Conservation (phyloP, 2,329 filamentous ascomycete genomes). For the Lecanicillium sp. region DNA sequence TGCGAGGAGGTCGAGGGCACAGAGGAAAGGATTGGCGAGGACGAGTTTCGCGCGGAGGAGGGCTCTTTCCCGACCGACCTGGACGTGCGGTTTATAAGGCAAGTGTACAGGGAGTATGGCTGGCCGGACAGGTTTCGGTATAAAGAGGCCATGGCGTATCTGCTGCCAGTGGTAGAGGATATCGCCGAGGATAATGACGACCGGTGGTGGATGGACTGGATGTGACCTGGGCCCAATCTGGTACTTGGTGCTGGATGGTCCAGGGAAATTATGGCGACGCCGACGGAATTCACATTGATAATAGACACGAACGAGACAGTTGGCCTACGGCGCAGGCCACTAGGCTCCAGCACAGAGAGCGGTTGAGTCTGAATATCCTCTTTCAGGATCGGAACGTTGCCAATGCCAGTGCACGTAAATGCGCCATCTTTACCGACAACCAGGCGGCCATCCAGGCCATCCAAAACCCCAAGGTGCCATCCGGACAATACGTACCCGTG, state of each 20-base stretch:
- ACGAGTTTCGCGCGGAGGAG: conserved; percentile 16
- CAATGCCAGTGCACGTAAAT: too few relatives aligned
- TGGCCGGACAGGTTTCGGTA: conserved; percentile 29
- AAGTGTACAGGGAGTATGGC: conserved; percentile 26
- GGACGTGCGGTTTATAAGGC: conserved; percentile 17
- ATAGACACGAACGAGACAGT: not conserved
- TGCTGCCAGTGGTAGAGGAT: conserved; percentile 1
- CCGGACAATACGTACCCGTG: not conserved
- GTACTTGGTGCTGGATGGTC: not conserved
- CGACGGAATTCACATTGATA: not conserved
- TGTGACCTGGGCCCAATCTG: conserved; percentile 6
- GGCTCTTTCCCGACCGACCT: conserved; percentile 14
- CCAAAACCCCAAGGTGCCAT: not conserved
- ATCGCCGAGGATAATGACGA: conserved; percentile 1
- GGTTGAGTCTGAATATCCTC: too few relatives aligned
- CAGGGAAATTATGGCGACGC: not conserved
- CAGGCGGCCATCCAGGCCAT: too few relatives aligned
- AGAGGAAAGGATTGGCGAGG: conserved; percentile 12
- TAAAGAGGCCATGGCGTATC: conserved; percentile 18
- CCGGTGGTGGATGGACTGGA: conserved; percentile 17
- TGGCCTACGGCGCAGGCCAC: too few relatives aligned
- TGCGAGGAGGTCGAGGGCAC: conserved; percentile 8
- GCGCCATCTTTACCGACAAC: too few relatives aligned
- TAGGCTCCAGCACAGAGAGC: too few relatives aligned
- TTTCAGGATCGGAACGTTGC: too few relatives aligned